These are phyloP conservation scores for Cichorium intybus DNA, from an alignment of 140 eudicot species.

Conservation along the genomic window DNA sequence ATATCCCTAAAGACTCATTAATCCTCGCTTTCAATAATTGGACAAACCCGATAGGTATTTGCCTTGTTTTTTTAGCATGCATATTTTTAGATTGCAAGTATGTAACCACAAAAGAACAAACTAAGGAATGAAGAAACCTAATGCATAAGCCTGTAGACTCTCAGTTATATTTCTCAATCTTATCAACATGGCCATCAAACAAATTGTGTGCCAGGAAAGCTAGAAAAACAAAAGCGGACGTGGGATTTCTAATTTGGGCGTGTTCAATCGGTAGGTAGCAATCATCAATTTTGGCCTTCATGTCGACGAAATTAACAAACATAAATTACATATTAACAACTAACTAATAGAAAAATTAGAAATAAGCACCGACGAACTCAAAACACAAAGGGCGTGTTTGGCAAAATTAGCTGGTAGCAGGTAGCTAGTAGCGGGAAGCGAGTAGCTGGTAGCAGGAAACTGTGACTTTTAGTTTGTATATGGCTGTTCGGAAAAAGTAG, in stretches of 20 bases:
- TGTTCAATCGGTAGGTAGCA: conserved; percentile 5
- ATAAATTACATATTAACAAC: conserved; percentile 1
- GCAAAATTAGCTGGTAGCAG: too few relatives aligned
- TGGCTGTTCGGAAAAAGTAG: too few relatives aligned
- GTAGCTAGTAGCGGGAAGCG: too few relatives aligned
- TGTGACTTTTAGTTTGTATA: too few relatives aligned
- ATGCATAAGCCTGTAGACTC: background rate
- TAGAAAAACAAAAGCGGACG: too few relatives aligned
- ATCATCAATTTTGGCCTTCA: background rate
- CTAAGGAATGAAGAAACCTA: conserved; percentile 1
- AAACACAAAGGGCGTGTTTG: too few relatives aligned
- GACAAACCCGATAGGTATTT: background rate
- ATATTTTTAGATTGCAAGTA: too few relatives aligned
- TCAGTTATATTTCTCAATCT: background rate
- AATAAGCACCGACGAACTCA: too few relatives aligned
- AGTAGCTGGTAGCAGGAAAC: too few relatives aligned
- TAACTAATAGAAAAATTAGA: background rate
- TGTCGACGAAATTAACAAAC: conserved; percentile 6
- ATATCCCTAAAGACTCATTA: background rate
- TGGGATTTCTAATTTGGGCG: background rate
- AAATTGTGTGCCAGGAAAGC: too few relatives aligned
- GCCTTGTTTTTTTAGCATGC: too few relatives aligned
- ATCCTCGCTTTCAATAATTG: background rate
- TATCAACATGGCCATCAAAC: too few relatives aligned
- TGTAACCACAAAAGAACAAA: conserved; percentile 7